Conservation (phyloP, 805 yeast species). For the Ogataea neopini region DNA sequence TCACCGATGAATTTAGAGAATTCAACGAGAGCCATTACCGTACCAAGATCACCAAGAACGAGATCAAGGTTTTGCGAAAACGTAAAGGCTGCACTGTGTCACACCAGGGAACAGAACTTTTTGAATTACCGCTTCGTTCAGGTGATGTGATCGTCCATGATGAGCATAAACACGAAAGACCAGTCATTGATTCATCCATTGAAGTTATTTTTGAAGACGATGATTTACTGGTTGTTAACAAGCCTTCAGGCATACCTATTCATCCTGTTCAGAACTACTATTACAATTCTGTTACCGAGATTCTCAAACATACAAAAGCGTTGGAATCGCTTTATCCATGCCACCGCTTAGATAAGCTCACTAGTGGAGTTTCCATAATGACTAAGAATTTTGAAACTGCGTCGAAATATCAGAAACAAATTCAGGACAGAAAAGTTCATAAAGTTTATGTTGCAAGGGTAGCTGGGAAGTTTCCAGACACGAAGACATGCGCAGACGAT, state of each 20-base stretch:
- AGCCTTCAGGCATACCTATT: conserved; percentile 56
- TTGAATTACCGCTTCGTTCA: conserved; percentile 17
- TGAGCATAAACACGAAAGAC: conserved; percentile 35
- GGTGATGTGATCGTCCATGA: conserved; percentile 32
- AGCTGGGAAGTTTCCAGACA: conserved; percentile 42
- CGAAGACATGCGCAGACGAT: conserved; percentile 40
- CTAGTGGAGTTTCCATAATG: conserved; percentile 52
- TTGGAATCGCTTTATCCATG: conserved; percentile 36
- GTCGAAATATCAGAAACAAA: conserved; percentile 33
- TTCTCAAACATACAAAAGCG: conserved; percentile 37
- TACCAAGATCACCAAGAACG: conserved; percentile 19
- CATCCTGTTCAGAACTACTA: conserved; percentile 52
- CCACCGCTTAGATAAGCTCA: conserved; percentile 54
- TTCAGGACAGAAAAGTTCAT: conserved; percentile 33
- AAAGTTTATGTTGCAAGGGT: conserved; percentile 52
- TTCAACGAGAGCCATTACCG: conserved; percentile 27
- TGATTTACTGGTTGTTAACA: conserved; percentile 44
- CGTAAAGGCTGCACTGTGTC: conserved; percentile 25
- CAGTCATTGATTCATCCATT: conserved; percentile 19
- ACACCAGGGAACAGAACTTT: conserved; percentile 34
- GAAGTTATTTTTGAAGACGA: conserved; percentile 26
- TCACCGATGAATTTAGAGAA: conserved; percentile 41
- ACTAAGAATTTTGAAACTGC: conserved; percentile 42
- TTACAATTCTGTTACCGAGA: conserved; percentile 48
- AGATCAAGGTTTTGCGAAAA: conserved; percentile 23